phyloP scores from a whole-genome alignment of 768 basidiomycete species.

The Mycena epipterygia region DNA sequence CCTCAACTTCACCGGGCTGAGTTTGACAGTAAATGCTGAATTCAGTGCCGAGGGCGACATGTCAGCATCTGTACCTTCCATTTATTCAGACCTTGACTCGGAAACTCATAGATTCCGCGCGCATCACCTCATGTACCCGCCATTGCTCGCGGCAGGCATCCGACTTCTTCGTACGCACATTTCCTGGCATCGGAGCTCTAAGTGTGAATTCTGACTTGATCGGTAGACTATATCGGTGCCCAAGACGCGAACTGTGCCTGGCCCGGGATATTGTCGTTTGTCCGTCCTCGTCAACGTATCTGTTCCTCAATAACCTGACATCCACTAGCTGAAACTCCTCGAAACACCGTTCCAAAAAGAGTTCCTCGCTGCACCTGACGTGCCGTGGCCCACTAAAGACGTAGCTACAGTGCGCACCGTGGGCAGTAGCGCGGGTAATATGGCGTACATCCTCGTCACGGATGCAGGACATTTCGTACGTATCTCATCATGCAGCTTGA shows the following conservation, averaged over 20 bases:
- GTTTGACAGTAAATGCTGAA: conserved; percentile 25
- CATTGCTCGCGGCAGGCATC: conserved; percentile 41
- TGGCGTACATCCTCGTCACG: conserved; percentile 45
- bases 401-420: conserved; percentile 42
- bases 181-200: not conserved
- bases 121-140: conserved; percentile 40
- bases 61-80: conserved; percentile 24
- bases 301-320: not conserved
- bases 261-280: conserved; percentile 43
- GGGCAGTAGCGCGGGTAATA: conserved; percentile 45
- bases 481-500: not conserved
- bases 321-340: conserved; percentile 39
- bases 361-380: conserved; percentile 42
- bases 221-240: conserved; percentile 43
- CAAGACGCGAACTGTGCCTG: conserved; percentile 44
- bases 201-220: not conserved
- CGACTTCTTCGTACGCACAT: conserved; percentile 40
- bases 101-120: not conserved
- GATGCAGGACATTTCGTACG: conserved; percentile 50
- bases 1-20: conserved; percentile 35
- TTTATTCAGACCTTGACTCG: too few species aligned
- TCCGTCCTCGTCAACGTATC: not conserved
- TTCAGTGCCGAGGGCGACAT: conserved; percentile 37
- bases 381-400: conserved; percentile 40
- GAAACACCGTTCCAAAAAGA: conserved; percentile 38